phyloP scores from a whole-genome alignment of 768 basidiomycete genomes.

The Rhizopogon vulgaris region DNA sequence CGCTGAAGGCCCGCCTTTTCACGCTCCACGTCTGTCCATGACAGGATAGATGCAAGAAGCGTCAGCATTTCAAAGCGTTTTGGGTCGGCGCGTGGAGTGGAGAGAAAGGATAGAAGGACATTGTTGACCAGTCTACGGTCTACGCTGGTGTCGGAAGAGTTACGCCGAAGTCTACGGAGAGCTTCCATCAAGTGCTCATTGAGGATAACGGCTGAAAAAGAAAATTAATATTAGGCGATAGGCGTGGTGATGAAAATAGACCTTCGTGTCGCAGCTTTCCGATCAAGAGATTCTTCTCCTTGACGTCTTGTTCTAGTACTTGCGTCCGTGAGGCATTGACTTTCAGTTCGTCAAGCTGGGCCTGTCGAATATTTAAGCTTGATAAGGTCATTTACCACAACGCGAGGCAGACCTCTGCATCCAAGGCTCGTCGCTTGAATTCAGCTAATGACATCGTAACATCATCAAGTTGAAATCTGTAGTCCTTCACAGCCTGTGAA shows the following conservation, averaged over 20 bases:
- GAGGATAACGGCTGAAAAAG: conserved; percentile 75
- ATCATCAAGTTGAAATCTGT: conserved; percentile 66
- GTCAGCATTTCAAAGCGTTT: conserved; percentile 97
- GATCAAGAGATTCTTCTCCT: conserved; percentile 94
- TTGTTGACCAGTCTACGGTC: conserved; percentile 94
- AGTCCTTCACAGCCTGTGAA: conserved; percentile 76
- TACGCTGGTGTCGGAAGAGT: conserved; percentile 80
- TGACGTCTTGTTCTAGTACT: conserved; percentile 82
- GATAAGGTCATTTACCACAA: background rate
- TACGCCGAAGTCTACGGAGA: conserved; percentile 85
- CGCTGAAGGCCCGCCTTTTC: conserved; percentile 87
- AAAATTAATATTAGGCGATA: conserved; percentile 2
- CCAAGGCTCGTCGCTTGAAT: conserved; percentile 81
- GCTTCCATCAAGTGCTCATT: conserved; percentile 98
- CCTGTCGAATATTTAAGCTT: conserved; percentile 32
- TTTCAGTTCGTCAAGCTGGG: conserved; percentile 69
- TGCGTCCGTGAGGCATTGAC: conserved; percentile 60
- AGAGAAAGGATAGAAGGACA: conserved; percentile 83
- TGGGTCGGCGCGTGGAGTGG: conserved; percentile 83
- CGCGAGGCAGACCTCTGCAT: conserved; percentile 63
- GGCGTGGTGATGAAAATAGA: conserved; percentile 25
- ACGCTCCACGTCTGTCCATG: conserved; percentile 86
- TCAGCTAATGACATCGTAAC: conserved; percentile 79
- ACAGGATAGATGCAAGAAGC: conserved; percentile 83
- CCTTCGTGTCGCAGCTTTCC: conserved; percentile 94